A percentile compares a stretch with the other conserved stretches of the same genome.
Conservation (phyloP, 1,284 basidiomycete species). For the Microstroma glucosiphilum region DNA sequence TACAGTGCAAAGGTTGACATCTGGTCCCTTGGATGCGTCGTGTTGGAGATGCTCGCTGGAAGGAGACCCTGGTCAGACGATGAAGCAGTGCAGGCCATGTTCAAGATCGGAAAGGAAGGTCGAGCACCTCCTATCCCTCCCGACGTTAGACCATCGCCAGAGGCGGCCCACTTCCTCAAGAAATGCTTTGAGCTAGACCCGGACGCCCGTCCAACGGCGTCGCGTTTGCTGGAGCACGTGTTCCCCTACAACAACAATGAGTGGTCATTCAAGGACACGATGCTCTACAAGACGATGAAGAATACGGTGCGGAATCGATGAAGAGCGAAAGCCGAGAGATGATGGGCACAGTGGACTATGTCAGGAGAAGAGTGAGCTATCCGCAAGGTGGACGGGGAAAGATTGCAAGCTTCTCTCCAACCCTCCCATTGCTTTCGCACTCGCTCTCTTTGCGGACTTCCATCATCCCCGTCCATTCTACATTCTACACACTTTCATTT, state of each 20-base stretch:
- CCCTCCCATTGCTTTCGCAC: too few species aligned
- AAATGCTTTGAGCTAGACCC: conserved; percentile 89
- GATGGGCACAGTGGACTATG: too few species aligned
- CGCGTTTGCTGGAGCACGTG: conserved; percentile 72
- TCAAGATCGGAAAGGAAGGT: conserved; percentile 78
- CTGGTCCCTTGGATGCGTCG: conserved; percentile 95
- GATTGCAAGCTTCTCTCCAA: too few species aligned
- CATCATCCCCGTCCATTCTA: too few species aligned
- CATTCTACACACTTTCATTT: too few species aligned
- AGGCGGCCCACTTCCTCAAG: conserved; percentile 77
- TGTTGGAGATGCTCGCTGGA: conserved; percentile 96
- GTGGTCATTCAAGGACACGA: conserved; percentile 38
- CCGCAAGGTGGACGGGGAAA: too few species aligned
- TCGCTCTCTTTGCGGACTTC: too few species aligned
- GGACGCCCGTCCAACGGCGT: conserved; percentile 73
- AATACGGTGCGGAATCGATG: conserved; percentile 6
- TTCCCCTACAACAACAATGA: conserved; percentile 58
- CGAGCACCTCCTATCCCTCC: conserved; percentile 81
- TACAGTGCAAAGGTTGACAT: conserved; percentile 97
- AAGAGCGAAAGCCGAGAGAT: background rate
- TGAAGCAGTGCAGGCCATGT: conserved; percentile 85
- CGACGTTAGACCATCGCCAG: conserved; percentile 66
- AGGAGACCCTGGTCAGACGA: conserved; percentile 85
- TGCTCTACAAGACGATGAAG: conserved; percentile 23
- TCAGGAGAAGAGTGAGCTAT: too few species aligned